phyloP scores from a whole-genome alignment of 2,329 filamentous ascomycete genomes.

The Botryotinia convoluta region DNA sequence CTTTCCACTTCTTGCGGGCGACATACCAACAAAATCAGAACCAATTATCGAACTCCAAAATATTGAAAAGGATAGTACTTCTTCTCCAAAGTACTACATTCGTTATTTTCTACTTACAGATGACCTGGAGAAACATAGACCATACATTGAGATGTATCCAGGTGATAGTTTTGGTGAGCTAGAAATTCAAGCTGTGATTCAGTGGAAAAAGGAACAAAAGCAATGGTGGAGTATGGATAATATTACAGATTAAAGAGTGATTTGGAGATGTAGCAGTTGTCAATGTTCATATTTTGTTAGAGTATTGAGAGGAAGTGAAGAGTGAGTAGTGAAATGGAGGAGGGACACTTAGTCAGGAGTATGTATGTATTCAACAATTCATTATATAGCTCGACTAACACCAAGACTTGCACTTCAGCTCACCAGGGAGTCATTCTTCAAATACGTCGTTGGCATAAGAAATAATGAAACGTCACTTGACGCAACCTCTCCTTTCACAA shows the following conservation, averaged over 20 bases:
- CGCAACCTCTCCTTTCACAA: not conserved
- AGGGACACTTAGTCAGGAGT: not conserved
- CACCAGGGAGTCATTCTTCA: too few species aligned
- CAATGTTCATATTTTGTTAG: not conserved
- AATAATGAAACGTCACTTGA: not conserved
- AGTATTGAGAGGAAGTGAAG: not conserved
- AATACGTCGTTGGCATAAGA: too few species aligned
- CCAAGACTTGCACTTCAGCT: not conserved
- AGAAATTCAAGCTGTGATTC: not conserved
- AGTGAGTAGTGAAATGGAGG: not conserved
- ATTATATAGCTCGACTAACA: too few species aligned
- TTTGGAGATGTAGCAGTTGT: not conserved
- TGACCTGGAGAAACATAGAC: not conserved
- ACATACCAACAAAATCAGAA: not conserved
- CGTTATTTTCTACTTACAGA: not conserved
- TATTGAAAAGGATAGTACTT: not conserved
- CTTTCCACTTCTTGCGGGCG: not conserved
- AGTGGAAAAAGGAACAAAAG: not conserved
- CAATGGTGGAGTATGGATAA: not conserved
- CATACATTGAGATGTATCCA: slow-evolving; percentile 10
- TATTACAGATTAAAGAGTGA: not conserved
- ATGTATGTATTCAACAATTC: not conserved
- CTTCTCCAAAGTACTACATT: not conserved
- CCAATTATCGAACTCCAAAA: not conserved
- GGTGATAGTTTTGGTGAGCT: not conserved